Base-by-base conservation (phyloP, 1,139 yeast species). In the Kodamaea fungicola region DNA sequence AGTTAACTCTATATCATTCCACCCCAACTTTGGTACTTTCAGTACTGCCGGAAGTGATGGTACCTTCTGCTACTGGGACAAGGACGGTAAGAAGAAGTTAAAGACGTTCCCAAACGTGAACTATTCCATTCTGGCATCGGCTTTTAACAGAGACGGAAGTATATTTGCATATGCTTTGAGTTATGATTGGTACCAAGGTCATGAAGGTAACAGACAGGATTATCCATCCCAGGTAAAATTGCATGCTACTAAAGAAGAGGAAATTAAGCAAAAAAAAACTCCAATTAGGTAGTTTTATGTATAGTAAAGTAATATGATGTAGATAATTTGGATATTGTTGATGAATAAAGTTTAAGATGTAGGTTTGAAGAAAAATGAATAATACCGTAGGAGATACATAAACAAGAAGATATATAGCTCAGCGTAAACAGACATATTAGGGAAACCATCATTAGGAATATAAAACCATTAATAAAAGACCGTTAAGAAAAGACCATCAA, bases 41-140 rank as follows among this genome's bases (percentile, higher is more conserved):
- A 81, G 83, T 38, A 94, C 98, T 5, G 95, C 96, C 1, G 98
- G 98, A 8, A 77, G 94, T 28, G 98, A 94, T 60, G 98, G 98
- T 10, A 75, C 94, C 6, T 84, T 89, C 66, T 83, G 90, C 52
- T 84, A 86, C 65, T 94, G 99, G 99, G 98, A 94, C 59, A 89
- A 88, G 62, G 96, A 88, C 53, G 85, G 94, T 37, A 80, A 84
- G 57, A 95, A 87, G 57, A 76, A 97, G 50, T 75, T 92, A 48
- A 86, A 84, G 62, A 87, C 85, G 25, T 86, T 83, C 64, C 88
- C 92, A 3, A 64, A 76, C 12, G 73, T 86, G 22, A 83, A 83
- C 31, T 81, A 83, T 28, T 70, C 95, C 1, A 83, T 94, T 39
- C 74, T 95, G 1, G 80, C 84, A 21, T 76, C 92, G 2, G 81